phyloP scores from a whole-genome alignment of 257 asterid species.

The Cordia subcordata region DNA sequence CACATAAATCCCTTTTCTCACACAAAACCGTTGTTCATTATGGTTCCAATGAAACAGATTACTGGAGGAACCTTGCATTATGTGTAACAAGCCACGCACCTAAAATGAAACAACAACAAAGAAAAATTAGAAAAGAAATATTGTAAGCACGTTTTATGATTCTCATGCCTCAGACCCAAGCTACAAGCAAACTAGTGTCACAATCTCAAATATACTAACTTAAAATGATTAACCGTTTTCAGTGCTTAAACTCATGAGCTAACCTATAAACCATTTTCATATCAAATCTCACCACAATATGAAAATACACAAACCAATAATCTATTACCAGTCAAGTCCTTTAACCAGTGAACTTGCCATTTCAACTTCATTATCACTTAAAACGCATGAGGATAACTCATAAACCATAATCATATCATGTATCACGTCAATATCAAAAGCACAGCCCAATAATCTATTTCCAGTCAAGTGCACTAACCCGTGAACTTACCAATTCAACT shows the following conservation, averaged over 20 bases:
- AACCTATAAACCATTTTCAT: no score
- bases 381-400: no score
- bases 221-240: neutral
- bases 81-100: conserved; percentile 89
- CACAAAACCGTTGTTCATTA: conserved; percentile 36
- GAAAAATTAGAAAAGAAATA: neutral
- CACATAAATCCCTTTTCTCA: conserved; percentile 60
- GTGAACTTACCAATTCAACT: conserved; percentile 66
- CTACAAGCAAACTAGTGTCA: neutral
- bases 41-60: conserved; percentile 66
- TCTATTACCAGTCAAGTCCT: no score
- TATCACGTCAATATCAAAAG: no score
- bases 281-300: no score
- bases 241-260: neutral
- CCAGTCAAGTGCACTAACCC: neutral
- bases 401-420: no score
- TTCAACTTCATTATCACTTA: no score
- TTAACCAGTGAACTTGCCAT: no score
- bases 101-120: conserved; percentile 26
- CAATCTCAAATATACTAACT: neutral
- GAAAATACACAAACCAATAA: no score
- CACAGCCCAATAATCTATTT: neutral
- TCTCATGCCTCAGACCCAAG: neutral
- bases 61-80: conserved; percentile 78
- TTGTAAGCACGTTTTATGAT: neutral